Evolutionary conservation across 768 basidiomycete genomes (phyloP), one percentile per base, ranked within the genome.

Genomic region (Agrocybe praecox): DNA sequence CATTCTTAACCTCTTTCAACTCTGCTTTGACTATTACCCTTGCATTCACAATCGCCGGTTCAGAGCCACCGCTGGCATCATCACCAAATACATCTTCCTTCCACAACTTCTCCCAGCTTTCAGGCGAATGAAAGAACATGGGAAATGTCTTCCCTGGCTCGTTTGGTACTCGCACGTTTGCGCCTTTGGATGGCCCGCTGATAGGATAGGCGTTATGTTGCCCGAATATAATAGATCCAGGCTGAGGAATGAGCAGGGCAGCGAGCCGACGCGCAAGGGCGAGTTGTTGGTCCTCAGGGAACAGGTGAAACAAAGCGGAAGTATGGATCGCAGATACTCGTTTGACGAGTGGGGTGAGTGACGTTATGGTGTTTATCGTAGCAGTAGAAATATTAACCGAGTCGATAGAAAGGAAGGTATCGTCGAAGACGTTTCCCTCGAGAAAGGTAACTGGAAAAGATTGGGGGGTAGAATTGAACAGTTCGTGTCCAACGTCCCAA

Each of bases 401-500:
- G 34, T 50, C 11, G 66, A 46, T 29, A 5, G 64, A 62, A 19
- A 87, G 73, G 50, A 81, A 71, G 2, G 60, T 55, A 7, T 77
- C 68, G 56, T 86, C 76, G 47, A 89, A 79, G 0, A 69, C 74
- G 57, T 89, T 78, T 0, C 87, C 88, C 12, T 75, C 67, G 15
- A 89, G 51, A 64, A 89, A 89, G 0, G 72, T 66, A 0, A 76
- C 82, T 2, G 84, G 81, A 67, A 84, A 88, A 0, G 78, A 74
- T 36, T 78, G 70, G 0, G 80, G 77, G 0, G 74, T 82, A 3
- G 80, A 76, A 49, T 67, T 76, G 71, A 87, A 90, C 15, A 89
- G 73, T 43, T 80, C 73, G 59, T 89, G 86, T 0, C 87, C 87
- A 4, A 80, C 72, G 5, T 82, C 74, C 86, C 86, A 88, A 58